phyloP scores from a whole-genome alignment of 2,329 filamentous ascomycete species.

The Penicillium olsonii region DNA sequence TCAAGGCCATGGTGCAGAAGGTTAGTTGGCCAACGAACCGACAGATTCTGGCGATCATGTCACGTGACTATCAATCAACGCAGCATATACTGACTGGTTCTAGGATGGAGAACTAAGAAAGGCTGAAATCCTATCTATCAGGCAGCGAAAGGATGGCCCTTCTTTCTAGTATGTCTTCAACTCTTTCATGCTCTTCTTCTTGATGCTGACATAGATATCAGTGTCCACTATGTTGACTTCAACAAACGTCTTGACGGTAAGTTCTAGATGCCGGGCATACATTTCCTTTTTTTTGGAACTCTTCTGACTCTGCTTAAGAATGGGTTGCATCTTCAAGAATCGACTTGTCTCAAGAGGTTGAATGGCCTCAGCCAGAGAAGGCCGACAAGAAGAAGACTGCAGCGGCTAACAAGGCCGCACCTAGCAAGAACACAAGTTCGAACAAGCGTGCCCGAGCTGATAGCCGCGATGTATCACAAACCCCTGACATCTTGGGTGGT shows the following conservation, averaged over 20 bases:
- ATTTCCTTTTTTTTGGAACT: background rate
- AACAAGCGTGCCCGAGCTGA: constrained; percentile 54
- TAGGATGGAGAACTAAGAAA: constrained; percentile 81
- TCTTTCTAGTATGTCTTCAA: constrained; percentile 69
- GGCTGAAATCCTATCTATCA: constrained; percentile 94
- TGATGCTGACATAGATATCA: constrained; percentile 27
- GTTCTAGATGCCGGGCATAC: constrained; percentile 6
- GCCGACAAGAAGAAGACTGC: constrained; percentile 79
- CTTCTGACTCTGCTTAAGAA: constrained; percentile 61
- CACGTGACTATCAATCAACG: constrained; percentile 32
- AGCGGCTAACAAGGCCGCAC: constrained; percentile 52
- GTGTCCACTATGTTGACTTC: constrained; percentile 96
- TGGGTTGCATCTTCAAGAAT: constrained; percentile 85
- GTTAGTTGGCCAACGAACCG: too few relatives aligned
- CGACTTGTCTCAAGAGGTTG: constrained; percentile 85
- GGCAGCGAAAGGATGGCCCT: constrained; percentile 81
- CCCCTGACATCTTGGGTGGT: constrained; percentile 53
- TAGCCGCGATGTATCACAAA: constrained; percentile 58
- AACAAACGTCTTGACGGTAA: constrained; percentile 75
- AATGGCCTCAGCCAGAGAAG: constrained; percentile 93
- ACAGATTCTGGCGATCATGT: constrained; percentile 22
- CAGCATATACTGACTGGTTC: constrained; percentile 11
- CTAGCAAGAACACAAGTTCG: constrained; percentile 55
- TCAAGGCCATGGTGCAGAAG: constrained; percentile 69
- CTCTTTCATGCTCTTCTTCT: background rate